Evolutionary conservation across 1,139 yeast species (phyloP).

Genomic region (Pichia sp.): DNA sequence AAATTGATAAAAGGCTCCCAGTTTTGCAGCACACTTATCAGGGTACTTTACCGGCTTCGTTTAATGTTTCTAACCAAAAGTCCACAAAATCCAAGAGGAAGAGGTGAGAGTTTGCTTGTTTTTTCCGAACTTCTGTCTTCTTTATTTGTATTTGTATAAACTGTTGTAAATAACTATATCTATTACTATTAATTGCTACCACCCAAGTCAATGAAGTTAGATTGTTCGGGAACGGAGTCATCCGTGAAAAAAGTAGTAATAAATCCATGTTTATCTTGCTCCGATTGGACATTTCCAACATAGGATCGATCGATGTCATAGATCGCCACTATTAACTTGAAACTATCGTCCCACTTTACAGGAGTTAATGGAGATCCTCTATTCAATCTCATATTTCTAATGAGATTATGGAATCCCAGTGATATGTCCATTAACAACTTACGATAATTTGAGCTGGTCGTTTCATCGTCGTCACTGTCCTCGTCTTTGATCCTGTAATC

Average conservation of each 20-base stretch:
- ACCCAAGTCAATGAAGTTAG: constrained; percentile 1
- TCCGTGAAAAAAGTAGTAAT: constrained; percentile 15
- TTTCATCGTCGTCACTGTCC: background rate
- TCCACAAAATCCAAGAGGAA: constrained; percentile 24
- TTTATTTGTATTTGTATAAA: constrained; percentile 9
- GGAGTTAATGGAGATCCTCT: background rate
- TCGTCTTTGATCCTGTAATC: constrained; percentile 7
- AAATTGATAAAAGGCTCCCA: constrained; percentile 51
- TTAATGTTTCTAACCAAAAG: constrained; percentile 19
- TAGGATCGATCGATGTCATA: constrained; percentile 22
- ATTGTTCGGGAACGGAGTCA: constrained; percentile 4
- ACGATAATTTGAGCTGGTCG: background rate
- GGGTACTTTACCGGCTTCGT: constrained; percentile 74
- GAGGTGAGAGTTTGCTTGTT: constrained; percentile 16
- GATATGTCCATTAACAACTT: constrained; percentile 18
- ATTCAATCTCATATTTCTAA: constrained; percentile 5
- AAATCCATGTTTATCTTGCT: constrained; percentile 18
- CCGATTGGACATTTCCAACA: constrained; percentile 21
- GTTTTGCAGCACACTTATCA: constrained; percentile 68
- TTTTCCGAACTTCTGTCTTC: background rate
- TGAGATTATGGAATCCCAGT: constrained; percentile 18
- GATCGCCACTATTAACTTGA: constrained; percentile 17
- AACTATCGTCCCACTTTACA: constrained; percentile 11
- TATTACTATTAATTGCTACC: background rate
- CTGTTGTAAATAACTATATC: constrained; percentile 2